Base-by-base conservation (phyloP, 2,329 filamentous ascomycete species). In the Graphilbum ipis-grandicollis region DNA sequence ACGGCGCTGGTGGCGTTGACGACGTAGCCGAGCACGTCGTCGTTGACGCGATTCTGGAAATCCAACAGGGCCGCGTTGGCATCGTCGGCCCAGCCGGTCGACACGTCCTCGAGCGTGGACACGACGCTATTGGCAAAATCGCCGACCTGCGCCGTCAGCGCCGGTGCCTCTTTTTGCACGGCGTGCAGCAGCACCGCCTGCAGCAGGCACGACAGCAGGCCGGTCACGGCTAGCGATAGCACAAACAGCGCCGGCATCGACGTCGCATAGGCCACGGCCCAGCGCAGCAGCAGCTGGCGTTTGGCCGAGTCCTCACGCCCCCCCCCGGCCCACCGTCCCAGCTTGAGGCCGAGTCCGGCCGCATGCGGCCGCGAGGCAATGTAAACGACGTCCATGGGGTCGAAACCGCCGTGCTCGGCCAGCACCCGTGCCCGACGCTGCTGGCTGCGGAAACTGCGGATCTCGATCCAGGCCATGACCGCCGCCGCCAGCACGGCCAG, bases 381-480 rank as follows among this genome's bases (percentile, higher is more conserved):
- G 57, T 94, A 93, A 31, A 93, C 72, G 26, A 86, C 75, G 52
- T 96, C 88, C 66, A 93, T 75, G 1, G 79, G 70, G 49, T 96
- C 85, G 51, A 75, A 75, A n/a, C n/a, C n/a, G 22, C 72, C 68
- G 38, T 77, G 63, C 45, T 68, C 62, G 33, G 66, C 61, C 19
- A 47, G 67, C 23, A 85, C 62, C 38, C 65, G 60, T 18, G 81
- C 71, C 40, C 78, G 75, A 45, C 76, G 63, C 53, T 78, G 71
- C 65, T 85, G 80, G 23, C 64, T 67, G 33, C 72, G 69, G 73
- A 78, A 96, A 37, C 80, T 68, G 45, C 74, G 71, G 42, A 86
- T 75, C 57, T 96, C 86, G 41, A 79, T 64, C 56, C 70, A 86
- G 12, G 75, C 79, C 76, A 93, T 85, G 1, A 80, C 79, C 9